Base-by-base conservation (phyloP, 192 early-diverging fungal genomes). In the Backusella luteola region DNA sequence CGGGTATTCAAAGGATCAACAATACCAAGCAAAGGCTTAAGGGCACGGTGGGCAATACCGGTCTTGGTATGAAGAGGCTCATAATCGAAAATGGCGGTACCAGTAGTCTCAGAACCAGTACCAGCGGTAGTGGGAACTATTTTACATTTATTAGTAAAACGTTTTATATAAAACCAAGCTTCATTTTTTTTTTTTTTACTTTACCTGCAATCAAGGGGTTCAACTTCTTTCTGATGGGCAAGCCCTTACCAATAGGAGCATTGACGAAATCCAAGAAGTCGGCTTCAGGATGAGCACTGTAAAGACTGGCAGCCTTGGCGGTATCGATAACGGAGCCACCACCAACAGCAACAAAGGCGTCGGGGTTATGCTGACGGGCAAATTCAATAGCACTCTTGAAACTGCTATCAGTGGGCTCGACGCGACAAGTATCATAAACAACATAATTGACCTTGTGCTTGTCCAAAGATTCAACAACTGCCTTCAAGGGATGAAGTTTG, bases 71-170 rank as follows among this genome's bases (percentile, higher is more conserved):
- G 84, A 72, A 92, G 87, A 14, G 91, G 91, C 67, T 91, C 91
- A 84, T 94, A 93, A 76, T 97, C 96, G 76, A 97, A 97, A 78
- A 97, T 97, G n/a, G 96, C 87, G 5, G 93, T 92, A n/a, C 96
- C 96, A 1, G 96, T 97, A 15, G 94, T 95, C 79, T 97, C 96
- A 23, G 89, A 91, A 71, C 96, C 96, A 14, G 96, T 97, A 79
- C 76, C 89, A 56, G 88, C 83, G 12, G 84, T 83, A 36, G 82
- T 86, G 21, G 80, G 83, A 59, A 88, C 84, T 77, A 49, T 49
- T 38, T 59, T 46, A 34, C 8, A 74, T 14, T 5, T 52, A 5
- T 23, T n/a, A 52, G 19, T n/a, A 29, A 34, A 59, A 21, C 12
- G 32, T 49, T 35, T 34, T 41, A 26, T 1, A 35, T 29, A 12